Evolutionary conservation across 371 early-diverging fungal species (phyloP).

Genomic region (Neoconidiobolus thromboides): DNA sequence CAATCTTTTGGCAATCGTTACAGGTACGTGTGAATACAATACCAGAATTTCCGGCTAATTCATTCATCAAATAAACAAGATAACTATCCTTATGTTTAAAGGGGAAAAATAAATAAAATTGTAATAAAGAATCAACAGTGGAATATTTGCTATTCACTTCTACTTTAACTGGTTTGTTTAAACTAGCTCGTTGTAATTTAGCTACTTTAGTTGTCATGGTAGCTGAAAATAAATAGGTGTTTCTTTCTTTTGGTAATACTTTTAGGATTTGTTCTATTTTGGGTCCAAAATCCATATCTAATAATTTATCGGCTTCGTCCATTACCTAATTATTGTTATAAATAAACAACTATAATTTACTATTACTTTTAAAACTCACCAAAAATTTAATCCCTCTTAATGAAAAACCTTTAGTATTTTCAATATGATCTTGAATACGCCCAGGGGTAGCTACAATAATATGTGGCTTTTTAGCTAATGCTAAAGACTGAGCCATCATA

Average conservation of each 20-base stretch:
- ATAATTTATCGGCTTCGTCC: constrained; percentile 96
- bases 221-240: constrained; percentile 90
- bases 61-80: constrained; percentile 79
- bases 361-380: constrained; percentile 14
- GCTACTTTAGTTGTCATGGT: constrained; percentile 95
- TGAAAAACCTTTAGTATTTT: constrained; percentile 90
- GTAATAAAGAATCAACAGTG: constrained; percentile 75
- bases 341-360: constrained; percentile 8
- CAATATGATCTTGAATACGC: constrained; percentile 75
- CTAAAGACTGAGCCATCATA: constrained; percentile 86
- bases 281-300: constrained; percentile 94
- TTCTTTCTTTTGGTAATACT: constrained; percentile 80
- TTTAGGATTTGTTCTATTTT: constrained; percentile 88
- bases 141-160: constrained; percentile 84
- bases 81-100: constrained; percentile 88
- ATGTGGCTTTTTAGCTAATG: constrained; percentile 88
- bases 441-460: constrained; percentile 96
- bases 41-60: constrained; percentile 72
- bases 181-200: constrained; percentile 83
- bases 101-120: constrained; percentile 92
- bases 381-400: constrained; percentile 71
- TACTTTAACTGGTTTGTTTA: constrained; percentile 77
- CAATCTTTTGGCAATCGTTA: constrained; percentile 62
- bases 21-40: constrained; percentile 86
- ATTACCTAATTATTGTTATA: constrained; percentile 28